Percentiles rank a stretch among this genome's conserved stretches.
These are phyloP conservation scores for Venturia asperata DNA, from an alignment of 2,329 filamentous ascomycete species.

Conservation along the genomic window DNA sequence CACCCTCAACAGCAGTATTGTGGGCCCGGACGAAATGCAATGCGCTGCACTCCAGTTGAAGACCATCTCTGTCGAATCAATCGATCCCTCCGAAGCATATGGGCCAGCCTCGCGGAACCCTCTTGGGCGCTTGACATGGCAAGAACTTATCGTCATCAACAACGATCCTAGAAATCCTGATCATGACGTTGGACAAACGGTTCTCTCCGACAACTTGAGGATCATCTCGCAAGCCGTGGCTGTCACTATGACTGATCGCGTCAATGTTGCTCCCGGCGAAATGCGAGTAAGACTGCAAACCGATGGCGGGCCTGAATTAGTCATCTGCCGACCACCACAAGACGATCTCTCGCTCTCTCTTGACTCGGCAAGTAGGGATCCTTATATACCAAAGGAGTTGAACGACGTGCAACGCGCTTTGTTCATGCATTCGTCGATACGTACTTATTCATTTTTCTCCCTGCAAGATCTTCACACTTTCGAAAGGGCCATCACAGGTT, in stretches of 20 bases:
- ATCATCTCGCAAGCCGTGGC: conserved; percentile 68
- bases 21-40: conserved; percentile 13
- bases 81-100: conserved; percentile 43
- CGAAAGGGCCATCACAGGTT: conserved; percentile 72
- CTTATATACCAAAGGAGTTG: conserved; percentile 51
- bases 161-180: conserved; percentile 51
- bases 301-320: conserved; percentile 32
- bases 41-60: conserved; percentile 28
- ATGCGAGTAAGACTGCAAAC: conserved; percentile 41
- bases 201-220: conserved; percentile 69
- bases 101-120: conserved; percentile 32
- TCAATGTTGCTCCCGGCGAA: conserved; percentile 53
- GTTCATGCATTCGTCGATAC: conserved; percentile 57
- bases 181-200: conserved; percentile 55
- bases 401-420: conserved; percentile 53
- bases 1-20: conserved; percentile 60
- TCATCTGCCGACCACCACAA: conserved; percentile 57
- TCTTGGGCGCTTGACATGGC: conserved; percentile 50
- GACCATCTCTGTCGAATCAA: conserved; percentile 57
- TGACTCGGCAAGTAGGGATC: conserved; percentile 35
- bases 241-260: conserved; percentile 72
- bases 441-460: conserved; percentile 51
- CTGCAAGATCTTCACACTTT: conserved; percentile 64
- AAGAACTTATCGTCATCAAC: conserved; percentile 65
- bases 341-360: conserved; percentile 70